Conservation (phyloP, 1,284 basidiomycete genomes). For the Ganoderma boninense region DNA sequence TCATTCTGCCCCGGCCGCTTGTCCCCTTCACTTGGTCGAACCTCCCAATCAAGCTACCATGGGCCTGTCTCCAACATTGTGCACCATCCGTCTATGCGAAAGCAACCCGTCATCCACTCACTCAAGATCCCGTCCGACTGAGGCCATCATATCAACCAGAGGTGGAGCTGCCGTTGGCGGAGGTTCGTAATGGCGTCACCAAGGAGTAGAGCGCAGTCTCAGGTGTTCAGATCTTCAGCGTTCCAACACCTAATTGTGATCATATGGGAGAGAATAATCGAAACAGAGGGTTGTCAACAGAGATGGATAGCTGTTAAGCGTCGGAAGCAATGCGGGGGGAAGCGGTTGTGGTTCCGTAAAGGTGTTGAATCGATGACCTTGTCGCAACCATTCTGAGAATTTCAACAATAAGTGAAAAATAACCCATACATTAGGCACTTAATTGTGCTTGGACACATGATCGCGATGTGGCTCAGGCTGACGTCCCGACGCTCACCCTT, state of each 20-base stretch:
- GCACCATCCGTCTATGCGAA: background rate
- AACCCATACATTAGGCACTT: background rate
- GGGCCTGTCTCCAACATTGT: background rate
- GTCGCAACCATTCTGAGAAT: background rate
- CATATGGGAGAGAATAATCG: background rate
- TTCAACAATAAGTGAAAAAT: constrained; percentile 2
- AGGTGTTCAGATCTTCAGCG: background rate
- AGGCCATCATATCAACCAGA: background rate
- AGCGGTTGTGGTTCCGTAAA: background rate
- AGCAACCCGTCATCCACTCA: background rate
- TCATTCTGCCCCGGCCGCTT: background rate
- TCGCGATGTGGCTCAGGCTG: constrained; percentile 24
- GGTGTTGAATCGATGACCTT: constrained; percentile 8
- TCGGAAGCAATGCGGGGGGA: background rate
- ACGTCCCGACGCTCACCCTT: background rate
- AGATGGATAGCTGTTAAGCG: background rate
- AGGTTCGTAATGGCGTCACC: background rate
- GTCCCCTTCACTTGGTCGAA: background rate
- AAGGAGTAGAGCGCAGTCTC: background rate
- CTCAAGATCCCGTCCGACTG: background rate
- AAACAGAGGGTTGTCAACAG: background rate
- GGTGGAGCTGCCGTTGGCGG: background rate
- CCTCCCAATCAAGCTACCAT: background rate
- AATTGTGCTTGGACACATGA: constrained; percentile 20
- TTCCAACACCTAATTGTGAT: background rate